Evolutionary conservation across 352 stramenopile species (phyloP).

Genomic region (Phytopythium cucurbitacearum): DNA sequence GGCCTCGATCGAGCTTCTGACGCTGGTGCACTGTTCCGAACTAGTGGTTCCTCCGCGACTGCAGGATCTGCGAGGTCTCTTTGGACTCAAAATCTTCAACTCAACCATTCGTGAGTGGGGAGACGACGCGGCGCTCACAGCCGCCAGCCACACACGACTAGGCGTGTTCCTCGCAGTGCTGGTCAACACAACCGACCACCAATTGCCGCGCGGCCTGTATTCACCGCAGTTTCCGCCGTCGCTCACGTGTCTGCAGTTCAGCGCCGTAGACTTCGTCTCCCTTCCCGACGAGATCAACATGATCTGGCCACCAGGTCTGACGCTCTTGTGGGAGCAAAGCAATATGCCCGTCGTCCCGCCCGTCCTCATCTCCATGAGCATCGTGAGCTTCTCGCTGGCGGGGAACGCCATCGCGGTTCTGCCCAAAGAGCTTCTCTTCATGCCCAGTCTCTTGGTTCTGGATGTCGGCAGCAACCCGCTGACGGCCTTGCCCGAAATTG

Average conservation of each 20-base stretch:
- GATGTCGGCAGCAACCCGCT: conserved; percentile 19
- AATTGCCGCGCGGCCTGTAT: conserved; percentile 25
- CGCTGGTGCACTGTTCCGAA: conserved; percentile 26
- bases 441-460: neutral
- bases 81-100: conserved; percentile 36
- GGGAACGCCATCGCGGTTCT: conserved; percentile 1
- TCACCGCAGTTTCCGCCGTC: conserved; percentile 23
- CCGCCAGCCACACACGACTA: conserved; percentile 18
- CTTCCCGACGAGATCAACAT: conserved; percentile 24
- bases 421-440: neutral
- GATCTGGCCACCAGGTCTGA: conserved; percentile 16
- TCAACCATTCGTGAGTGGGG: conserved; percentile 24
- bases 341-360: conserved; percentile 8
- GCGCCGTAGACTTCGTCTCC: conserved; percentile 23
- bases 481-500: conserved; percentile 7
- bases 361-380: conserved; percentile 8
- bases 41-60: conserved; percentile 21
- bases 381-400: conserved; percentile 20
- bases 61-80: conserved; percentile 14
- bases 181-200: conserved; percentile 23
- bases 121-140: conserved; percentile 15
- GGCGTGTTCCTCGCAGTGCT: conserved; percentile 20
- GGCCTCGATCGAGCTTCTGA: conserved; percentile 17
- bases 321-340: conserved; percentile 19
- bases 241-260: conserved; percentile 34